Evolutionary conservation across 2,329 filamentous ascomycete genomes (phyloP), one percentile per base, ranked within the genome.

Genomic region (Penicillium sp.): DNA sequence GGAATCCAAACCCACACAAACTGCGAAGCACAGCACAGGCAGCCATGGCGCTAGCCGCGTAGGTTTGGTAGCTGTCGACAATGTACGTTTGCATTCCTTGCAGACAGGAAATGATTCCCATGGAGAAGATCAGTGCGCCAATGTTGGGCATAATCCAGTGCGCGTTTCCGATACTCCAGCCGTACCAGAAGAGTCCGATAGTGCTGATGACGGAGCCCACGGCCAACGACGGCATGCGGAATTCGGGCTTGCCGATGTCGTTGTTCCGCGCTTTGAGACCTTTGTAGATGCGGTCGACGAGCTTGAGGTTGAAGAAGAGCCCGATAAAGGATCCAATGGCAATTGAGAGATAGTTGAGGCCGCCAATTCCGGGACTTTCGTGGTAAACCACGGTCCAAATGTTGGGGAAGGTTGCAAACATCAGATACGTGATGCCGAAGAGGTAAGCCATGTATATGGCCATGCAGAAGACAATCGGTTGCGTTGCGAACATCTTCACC

Each of bases 381-480:
- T 47, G 22, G 14, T 47, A 47, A 9, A 38, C 10, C 21, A 11
- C 22, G 3, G 45, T 47, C 34, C 34, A 47, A 6, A 47, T 38
- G 3, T 4, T 9, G 3, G 45, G 32, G 32, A 47, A 47, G 1
- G 32, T 47, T 1, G 45, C 32, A 18, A 39, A 11, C 9, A 40
- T 18, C 5, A 48, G 34, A 9, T 39, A 48, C 4, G 34, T 39
- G 6, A 48, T 9, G 4, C 46, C 46, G n/a, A 39, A 48, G 46
- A 39, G 32, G 54, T 83, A 80, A 0, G 78, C 84, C 53, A 79
- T 77, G 57, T 84, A 80, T 4, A 80, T 32, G 0, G 82, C 75
- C 0, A 81, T 67, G n/a, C 80, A 72, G 57, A 83, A 81, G 22
- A 86, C 77, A 50, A 85, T 84, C 5, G 83, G 82, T 48, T 86